Conservation (phyloP, 2,329 filamentous ascomycete genomes). For the Ophiostoma tasmaniense region DNA sequence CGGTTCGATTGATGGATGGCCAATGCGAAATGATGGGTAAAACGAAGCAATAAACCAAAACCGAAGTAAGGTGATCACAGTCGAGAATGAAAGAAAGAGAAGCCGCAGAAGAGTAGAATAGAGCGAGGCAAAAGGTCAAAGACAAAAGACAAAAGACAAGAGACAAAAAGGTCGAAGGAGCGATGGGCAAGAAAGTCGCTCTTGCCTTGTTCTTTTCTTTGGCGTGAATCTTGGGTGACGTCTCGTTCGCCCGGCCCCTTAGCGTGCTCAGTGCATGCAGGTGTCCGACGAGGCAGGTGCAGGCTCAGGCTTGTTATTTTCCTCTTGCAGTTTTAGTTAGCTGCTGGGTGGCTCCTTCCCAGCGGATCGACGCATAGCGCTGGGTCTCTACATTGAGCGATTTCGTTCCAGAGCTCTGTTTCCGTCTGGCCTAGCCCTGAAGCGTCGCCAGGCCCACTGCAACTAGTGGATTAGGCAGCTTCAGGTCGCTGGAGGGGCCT, state of each 20-base stretch:
- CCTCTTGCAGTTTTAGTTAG: neutral
- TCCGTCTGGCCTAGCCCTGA: neutral
- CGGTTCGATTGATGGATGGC: neutral
- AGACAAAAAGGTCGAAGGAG: neutral
- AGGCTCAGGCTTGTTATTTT: neutral
- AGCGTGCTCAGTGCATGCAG: neutral
- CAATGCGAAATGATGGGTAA: neutral
- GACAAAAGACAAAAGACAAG: neutral
- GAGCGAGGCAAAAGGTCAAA: neutral
- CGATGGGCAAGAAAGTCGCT: neutral
- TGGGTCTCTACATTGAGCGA: conserved; percentile 8
- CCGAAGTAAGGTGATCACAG: neutral
- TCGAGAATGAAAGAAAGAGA: neutral
- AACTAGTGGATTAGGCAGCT: neutral
- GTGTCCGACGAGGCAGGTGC: too few relatives aligned
- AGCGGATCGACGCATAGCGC: conserved; percentile 7
- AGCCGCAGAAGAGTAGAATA: neutral
- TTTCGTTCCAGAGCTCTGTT: conserved; percentile 10
- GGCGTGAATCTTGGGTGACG: neutral
- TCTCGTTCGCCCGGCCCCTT: neutral
- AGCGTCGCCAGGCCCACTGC: neutral
- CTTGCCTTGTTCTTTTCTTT: neutral
- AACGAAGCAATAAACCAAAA: neutral
- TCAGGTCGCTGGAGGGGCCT: neutral
- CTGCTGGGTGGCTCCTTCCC: conserved; percentile 1